phyloP scores from a whole-genome alignment of 345 rosid species.

The Eucalyptus regnans region DNA sequence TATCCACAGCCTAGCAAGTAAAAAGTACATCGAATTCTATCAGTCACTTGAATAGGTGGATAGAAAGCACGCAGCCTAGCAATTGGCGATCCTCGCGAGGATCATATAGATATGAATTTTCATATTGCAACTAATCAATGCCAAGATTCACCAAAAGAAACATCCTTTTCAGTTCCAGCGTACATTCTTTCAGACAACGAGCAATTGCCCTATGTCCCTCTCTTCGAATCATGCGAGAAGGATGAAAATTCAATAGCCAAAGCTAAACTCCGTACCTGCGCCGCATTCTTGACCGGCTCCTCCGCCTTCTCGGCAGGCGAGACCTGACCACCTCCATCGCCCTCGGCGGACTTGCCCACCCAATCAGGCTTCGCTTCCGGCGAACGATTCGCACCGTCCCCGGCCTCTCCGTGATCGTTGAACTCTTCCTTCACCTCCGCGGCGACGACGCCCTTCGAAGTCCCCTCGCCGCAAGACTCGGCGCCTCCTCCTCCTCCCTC shows the following conservation, averaged over 20 bases:
- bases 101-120: not conserved
- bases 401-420: not conserved
- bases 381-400: not conserved
- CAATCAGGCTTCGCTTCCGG: not conserved
- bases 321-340: not conserved
- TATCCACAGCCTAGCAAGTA: conserved; percentile 18
- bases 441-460: not conserved
- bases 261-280: conserved; percentile 10
- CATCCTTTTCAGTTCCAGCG: not conserved
- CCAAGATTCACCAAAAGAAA: not conserved
- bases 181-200: not conserved
- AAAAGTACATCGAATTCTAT: not conserved
- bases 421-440: not conserved
- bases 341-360: not conserved
- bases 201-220: rapidly evolving
- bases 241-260: not conserved
- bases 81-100: not conserved
- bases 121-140: not conserved
- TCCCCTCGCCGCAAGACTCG: not conserved
- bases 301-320: conserved; percentile 3
- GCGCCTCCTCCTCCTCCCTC: not conserved
- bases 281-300: conserved; percentile 4
- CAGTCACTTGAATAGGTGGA: not conserved
- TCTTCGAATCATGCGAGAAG: not conserved
- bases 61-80: not conserved